Percentiles rank a stretch among this genome's conserved stretches.
Conservation (phyloP, 805 yeast species). For the Yamadazyma sp. region DNA sequence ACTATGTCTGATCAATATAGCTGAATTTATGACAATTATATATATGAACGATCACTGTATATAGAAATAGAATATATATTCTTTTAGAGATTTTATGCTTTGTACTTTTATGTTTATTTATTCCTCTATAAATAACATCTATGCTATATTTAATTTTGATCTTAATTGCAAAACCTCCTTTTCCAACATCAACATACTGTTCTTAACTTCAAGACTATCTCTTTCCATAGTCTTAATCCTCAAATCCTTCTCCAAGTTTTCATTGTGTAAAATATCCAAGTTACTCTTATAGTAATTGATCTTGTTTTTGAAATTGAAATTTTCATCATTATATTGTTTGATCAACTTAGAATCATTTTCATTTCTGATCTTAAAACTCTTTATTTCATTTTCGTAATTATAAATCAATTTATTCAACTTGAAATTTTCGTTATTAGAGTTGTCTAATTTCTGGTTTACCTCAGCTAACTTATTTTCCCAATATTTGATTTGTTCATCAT, state of each 20-base stretch:
- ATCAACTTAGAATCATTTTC: constrained; percentile 51
- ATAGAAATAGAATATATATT: constrained; percentile 6
- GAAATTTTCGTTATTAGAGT: constrained; percentile 45
- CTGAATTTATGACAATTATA: too few species aligned
- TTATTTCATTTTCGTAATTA: constrained; percentile 49
- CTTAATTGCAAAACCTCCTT: constrained; percentile 59
- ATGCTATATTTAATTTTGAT: constrained; percentile 14
- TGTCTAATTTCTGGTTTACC: constrained; percentile 49
- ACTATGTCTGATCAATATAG: too few species aligned
- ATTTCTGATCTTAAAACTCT: constrained; percentile 50
- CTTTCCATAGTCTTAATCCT: constrained; percentile 49
- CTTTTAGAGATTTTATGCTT: not conserved
- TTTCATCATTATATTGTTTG: constrained; percentile 56
- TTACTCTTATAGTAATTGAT: constrained; percentile 39
- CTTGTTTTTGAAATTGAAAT: constrained; percentile 51
- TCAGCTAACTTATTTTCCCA: constrained; percentile 58
- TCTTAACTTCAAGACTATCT: constrained; percentile 54
- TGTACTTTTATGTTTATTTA: not conserved
- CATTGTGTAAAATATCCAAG: constrained; percentile 37
- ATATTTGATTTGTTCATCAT: constrained; percentile 52
- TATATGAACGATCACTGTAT: too few species aligned
- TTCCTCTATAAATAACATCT: too few species aligned
- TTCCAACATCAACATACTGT: constrained; percentile 49
- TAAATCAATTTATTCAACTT: constrained; percentile 52
- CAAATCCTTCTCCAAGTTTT: constrained; percentile 41